Evolutionary conservation across 805 yeast species (phyloP).

Genomic region (Saccharomycopsis schoenii): DNA sequence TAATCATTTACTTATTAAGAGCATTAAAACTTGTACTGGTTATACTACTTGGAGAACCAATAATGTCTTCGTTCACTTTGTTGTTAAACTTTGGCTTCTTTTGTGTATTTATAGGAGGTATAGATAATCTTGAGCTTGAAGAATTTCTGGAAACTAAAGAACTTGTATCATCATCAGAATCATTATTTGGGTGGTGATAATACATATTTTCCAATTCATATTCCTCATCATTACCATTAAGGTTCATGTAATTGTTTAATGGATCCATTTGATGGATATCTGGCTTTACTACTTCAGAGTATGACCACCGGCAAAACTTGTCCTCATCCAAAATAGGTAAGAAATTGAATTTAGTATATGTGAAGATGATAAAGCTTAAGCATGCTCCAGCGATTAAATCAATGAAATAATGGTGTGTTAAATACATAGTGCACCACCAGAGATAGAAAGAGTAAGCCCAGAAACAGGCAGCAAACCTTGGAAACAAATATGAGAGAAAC

Average conservation of each 20-base stretch:
- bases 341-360: conserved; percentile 51
- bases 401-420: conserved; percentile 92
- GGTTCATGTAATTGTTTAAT: conserved; percentile 1
- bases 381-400: conserved; percentile 93
- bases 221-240: conserved; percentile 5
- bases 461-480: conserved; percentile 54
- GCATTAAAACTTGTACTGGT: not conserved
- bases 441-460: conserved; percentile 79
- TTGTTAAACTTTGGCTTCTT: not conserved
- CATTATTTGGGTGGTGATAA: conserved; percentile 1
- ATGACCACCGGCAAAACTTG: conserved; percentile 64
- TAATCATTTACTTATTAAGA: not conserved
- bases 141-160: conserved; percentile 14
- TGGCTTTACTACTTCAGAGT: conserved; percentile 30
- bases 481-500: conserved; percentile 77
- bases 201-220: conserved; percentile 11
- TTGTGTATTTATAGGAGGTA: conserved; percentile 1
- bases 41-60: conserved; percentile 1
- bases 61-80: not conserved
- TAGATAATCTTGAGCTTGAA: conserved; percentile 9
- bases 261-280: conserved; percentile 15
- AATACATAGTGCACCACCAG: conserved; percentile 98
- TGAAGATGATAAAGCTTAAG: conserved; percentile 50
- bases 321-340: conserved; percentile 50
- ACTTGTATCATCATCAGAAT: conserved; percentile 14